A percentile compares a stretch with the other conserved stretches of the same genome.
phyloP scores from a whole-genome alignment of 2,329 filamentous ascomycete species.

The Rutstroemia sp. region DNA sequence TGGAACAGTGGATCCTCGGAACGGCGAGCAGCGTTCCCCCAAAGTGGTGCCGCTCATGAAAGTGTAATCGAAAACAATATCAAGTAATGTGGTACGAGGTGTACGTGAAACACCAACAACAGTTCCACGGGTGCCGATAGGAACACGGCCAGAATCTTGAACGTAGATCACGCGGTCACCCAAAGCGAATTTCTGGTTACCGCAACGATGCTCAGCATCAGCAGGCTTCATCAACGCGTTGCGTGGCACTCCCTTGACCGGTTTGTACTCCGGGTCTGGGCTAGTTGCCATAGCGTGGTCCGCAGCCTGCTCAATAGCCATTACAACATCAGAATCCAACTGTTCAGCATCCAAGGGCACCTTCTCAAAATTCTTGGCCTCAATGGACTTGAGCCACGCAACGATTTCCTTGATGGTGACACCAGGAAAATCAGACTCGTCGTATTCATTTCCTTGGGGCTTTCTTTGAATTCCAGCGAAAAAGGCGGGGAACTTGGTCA shows the following conservation, averaged over 20 bases:
- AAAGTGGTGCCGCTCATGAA: constrained; percentile 98
- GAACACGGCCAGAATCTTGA: constrained; percentile 87
- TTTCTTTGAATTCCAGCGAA: constrained; percentile 82
- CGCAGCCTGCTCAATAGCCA: constrained; percentile 68
- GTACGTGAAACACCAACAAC: constrained; percentile 93
- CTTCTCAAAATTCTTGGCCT: constrained; percentile 85
- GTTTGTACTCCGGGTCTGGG: constrained; percentile 53
- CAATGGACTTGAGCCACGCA: constrained; percentile 84
- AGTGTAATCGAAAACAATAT: constrained; percentile 86
- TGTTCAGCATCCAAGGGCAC: constrained; percentile 97
- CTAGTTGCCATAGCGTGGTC: constrained; percentile 52
- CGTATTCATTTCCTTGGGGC: constrained; percentile 75
- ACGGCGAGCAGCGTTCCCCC: constrained; percentile 81
- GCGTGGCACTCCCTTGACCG: constrained; percentile 73
- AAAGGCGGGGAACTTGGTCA: constrained; percentile 91
- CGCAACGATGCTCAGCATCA: constrained; percentile 88
- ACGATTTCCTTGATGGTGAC: constrained; percentile 87
- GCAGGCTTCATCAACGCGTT: constrained; percentile 85
- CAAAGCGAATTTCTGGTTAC: constrained; percentile 73
- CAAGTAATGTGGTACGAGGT: constrained; percentile 71
- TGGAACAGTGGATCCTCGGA: constrained; percentile 88
- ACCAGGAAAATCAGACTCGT: constrained; percentile 78
- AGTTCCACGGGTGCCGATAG: constrained; percentile 84
- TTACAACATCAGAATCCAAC: constrained; percentile 84
- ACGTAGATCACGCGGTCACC: constrained; percentile 93